Conservation (phyloP, 257 asterid genomes). For the Handroanthus guayacan region DNA sequence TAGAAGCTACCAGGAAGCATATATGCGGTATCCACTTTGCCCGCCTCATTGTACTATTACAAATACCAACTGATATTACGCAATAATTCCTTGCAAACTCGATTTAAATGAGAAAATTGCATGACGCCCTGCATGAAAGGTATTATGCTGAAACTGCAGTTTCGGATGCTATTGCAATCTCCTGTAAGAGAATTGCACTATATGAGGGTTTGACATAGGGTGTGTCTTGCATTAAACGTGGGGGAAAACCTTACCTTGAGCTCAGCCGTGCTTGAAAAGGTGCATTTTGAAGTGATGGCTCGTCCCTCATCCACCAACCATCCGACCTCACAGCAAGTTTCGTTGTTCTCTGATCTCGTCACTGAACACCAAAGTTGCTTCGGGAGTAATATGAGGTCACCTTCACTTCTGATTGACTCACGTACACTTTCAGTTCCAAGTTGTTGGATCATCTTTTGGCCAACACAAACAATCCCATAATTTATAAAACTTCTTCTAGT, state of each 20-base stretch:
- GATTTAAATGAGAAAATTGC: background rate
- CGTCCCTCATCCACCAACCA: constrained; percentile 75
- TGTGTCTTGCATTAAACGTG: too few species aligned
- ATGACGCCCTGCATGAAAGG: background rate
- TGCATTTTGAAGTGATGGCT: constrained; percentile 74
- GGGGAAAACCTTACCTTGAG: constrained; percentile 56
- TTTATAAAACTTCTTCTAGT: background rate
- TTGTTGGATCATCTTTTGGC: constrained; percentile 50
- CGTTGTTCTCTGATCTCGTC: constrained; percentile 37
- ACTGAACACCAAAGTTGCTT: constrained; percentile 83
- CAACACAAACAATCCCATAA: constrained; percentile 22
- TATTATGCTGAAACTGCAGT: constrained; percentile 30
- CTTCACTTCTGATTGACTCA: constrained; percentile 53
- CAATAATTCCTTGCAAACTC: background rate
- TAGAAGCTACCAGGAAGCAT: background rate
- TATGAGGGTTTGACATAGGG: background rate
- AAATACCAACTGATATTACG: background rate
- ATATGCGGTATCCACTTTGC: background rate
- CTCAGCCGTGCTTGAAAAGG: constrained; percentile 53
- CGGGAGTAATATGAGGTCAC: constrained; percentile 66
- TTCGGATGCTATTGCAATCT: constrained; percentile 47
- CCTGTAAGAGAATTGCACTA: constrained; percentile 43
- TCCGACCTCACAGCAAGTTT: constrained; percentile 72
- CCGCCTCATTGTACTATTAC: background rate
- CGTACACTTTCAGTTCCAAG: constrained; percentile 43